Base-by-base conservation (phyloP, 345 rosid species). In the Jatropha curcas region DNA sequence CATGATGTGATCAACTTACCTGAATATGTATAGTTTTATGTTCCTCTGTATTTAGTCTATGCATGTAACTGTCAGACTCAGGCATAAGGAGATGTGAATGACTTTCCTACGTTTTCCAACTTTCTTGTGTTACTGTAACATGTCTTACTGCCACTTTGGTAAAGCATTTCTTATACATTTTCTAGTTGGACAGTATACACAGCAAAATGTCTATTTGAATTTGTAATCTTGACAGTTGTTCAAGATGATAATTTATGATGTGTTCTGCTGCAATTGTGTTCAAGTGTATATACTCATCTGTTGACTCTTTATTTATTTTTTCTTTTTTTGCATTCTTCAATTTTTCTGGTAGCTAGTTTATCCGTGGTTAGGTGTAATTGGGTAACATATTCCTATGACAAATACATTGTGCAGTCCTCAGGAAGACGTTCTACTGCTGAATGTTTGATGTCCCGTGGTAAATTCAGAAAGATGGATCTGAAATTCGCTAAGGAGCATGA, bases 341-440 rank as follows among this genome's bases (percentile, higher is more conserved):
- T 20, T n/a, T 9, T 51, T 68, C 55, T 65, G 48, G 56, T 56
- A 43, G 27, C 65, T 31, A 28, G 51, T 35, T 68, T 22, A 37
- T 62, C 35, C 55, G 33, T 58, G 19, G 62, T 12, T 43, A 35
- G 55, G 71, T 64, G 67, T 69, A 50, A 22, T 50, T 66, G 46
- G 76, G 59, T 75, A 60, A 81, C 72, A 41, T 76, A 73, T 65
- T 52, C 64, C 19, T 73, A 60, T 81, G 81, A 57, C 68, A 34
- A 30, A 68, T 76, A 48, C 30, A 31, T 64, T 69, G 64, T 79
- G 84, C 86, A 85, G 86, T 71, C 74, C 39, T 70, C 67, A 68
- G 72, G 75, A 67, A 82, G 75, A 71, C 68, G 52, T 46, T 9
- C 61, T 66, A 30, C 35, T 30, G 74, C 65, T 41, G 63, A 71